phyloP scores from a whole-genome alignment of 2,329 filamentous ascomycete genomes.

The Penicillium sp. region DNA sequence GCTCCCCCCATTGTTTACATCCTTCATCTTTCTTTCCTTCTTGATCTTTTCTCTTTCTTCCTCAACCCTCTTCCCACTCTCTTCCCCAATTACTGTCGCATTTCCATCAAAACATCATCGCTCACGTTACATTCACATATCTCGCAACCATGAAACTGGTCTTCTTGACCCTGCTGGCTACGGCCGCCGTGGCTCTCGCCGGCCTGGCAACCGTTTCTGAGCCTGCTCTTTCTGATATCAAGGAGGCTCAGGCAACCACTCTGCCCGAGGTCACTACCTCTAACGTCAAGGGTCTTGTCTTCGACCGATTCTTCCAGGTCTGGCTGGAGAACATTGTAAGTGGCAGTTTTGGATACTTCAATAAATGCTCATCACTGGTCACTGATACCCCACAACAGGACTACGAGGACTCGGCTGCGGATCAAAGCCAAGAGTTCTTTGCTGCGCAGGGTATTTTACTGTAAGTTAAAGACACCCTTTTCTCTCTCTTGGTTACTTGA shows the following conservation, averaged over 20 bases:
- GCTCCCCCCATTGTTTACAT: neutral
- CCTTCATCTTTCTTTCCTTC: neutral
- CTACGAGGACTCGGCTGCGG: slow-evolving; percentile 63
- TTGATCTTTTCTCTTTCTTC: neutral
- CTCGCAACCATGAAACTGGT: slow-evolving; percentile 46
- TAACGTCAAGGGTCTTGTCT: slow-evolving; percentile 68
- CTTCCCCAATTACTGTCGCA: too few species aligned
- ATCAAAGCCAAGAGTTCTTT: slow-evolving; percentile 45
- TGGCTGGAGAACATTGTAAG: slow-evolving; percentile 74
- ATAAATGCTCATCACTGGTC: neutral
- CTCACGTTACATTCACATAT: neutral
- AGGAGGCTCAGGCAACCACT: slow-evolving; percentile 53
- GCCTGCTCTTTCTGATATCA: slow-evolving; percentile 28
- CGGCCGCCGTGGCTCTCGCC: slow-evolving; percentile 24
- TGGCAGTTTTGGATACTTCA: neutral
- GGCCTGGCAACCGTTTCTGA: slow-evolving; percentile 27
- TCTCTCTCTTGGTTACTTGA: neutral
- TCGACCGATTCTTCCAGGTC: slow-evolving; percentile 70
- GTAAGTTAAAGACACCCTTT: slow-evolving; percentile 4
- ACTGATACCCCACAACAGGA: slow-evolving; percentile 32
- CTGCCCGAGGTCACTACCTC: slow-evolving; percentile 61
- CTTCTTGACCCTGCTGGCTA: slow-evolving; percentile 22
- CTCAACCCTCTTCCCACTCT: neutral
- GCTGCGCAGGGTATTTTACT: slow-evolving; percentile 59
- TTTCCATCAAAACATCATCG: neutral